Conservation (phyloP, 371 early-diverging fungal genomes). For the Cokeromyces recurvatus region DNA sequence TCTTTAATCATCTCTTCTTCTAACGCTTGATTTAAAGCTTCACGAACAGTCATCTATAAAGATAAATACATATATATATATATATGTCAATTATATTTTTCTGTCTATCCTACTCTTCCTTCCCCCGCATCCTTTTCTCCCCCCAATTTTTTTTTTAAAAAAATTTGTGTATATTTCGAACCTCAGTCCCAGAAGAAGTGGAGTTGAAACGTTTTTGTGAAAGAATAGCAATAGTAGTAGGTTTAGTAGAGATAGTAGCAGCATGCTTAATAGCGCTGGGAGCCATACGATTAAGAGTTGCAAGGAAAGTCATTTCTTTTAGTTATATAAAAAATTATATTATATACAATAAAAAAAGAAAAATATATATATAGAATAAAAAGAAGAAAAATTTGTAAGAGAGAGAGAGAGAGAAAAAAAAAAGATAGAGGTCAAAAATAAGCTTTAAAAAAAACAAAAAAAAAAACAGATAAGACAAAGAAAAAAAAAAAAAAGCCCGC, state of each 20-base stretch:
- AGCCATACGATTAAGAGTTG: conserved; percentile 41
- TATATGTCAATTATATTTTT: no score
- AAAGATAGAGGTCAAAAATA: not conserved
- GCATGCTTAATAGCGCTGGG: conserved; percentile 37
- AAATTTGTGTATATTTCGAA: not conserved
- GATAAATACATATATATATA: no score
- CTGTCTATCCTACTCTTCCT: no score
- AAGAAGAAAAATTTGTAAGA: no score
- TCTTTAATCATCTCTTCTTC: conserved; percentile 97
- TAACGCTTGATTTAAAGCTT: conserved; percentile 97
- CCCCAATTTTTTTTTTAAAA: conserved; percentile 4
- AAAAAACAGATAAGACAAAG: conserved; percentile 4
- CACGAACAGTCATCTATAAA: conserved; percentile 92
- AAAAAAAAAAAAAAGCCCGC: conserved; percentile 4
- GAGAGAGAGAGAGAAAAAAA: conserved; percentile 4
- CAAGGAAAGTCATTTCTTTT: conserved; percentile 37
- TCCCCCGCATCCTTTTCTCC: no score
- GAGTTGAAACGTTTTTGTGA: conserved; percentile 46
- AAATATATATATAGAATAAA: no score
- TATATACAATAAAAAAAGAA: conserved; percentile 4
- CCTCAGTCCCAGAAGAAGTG: conserved; percentile 31
- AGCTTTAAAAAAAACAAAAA: conserved; percentile 2
- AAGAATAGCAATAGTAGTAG: conserved; percentile 28
- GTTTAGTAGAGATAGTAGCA: conserved; percentile 29
- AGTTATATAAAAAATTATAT: not conserved